Conservation (phyloP, 768 basidiomycete species). For the Phallus indusiatus region DNA sequence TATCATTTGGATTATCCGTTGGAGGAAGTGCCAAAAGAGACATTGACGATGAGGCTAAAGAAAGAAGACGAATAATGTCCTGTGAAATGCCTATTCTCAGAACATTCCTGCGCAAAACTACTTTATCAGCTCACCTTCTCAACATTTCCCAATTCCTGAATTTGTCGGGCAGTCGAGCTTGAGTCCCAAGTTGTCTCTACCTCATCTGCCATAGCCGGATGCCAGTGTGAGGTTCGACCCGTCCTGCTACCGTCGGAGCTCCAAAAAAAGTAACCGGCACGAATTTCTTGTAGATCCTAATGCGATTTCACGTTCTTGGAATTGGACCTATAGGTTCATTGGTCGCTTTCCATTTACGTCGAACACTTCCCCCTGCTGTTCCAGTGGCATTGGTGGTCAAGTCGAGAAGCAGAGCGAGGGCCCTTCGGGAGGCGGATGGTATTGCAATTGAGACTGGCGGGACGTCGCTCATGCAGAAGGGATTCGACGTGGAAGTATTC, state of each 20-base stretch:
- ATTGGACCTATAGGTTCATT: constrained; percentile 79
- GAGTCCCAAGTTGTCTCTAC: constrained; percentile 76
- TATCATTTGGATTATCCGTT: constrained; percentile 59
- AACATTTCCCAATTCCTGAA: constrained; percentile 69
- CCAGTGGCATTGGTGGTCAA: constrained; percentile 66
- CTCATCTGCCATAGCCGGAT: constrained; percentile 19
- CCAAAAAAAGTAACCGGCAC: neutral
- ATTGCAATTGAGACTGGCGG: constrained; percentile 46
- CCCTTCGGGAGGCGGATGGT: constrained; percentile 24
- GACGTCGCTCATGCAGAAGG: constrained; percentile 28
- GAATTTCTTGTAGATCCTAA: constrained; percentile 18
- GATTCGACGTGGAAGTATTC: constrained; percentile 37
- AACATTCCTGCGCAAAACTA: neutral
- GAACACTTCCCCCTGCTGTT: constrained; percentile 38
- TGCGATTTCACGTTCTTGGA: constrained; percentile 73
- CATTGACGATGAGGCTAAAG: constrained; percentile 68
- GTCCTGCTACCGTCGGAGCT: neutral
- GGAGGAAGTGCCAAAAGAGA: constrained; percentile 76
- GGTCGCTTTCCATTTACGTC: constrained; percentile 70
- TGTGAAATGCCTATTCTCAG: constrained; percentile 18
- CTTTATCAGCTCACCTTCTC: constrained; percentile 57
- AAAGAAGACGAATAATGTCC: constrained; percentile 72
- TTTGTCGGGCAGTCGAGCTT: constrained; percentile 72
- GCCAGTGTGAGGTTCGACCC: neutral
- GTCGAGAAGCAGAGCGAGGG: constrained; percentile 28